Evolutionary conservation across 2,329 filamentous ascomycete genomes (phyloP).

Genomic region (Sporothrix protearum): DNA sequence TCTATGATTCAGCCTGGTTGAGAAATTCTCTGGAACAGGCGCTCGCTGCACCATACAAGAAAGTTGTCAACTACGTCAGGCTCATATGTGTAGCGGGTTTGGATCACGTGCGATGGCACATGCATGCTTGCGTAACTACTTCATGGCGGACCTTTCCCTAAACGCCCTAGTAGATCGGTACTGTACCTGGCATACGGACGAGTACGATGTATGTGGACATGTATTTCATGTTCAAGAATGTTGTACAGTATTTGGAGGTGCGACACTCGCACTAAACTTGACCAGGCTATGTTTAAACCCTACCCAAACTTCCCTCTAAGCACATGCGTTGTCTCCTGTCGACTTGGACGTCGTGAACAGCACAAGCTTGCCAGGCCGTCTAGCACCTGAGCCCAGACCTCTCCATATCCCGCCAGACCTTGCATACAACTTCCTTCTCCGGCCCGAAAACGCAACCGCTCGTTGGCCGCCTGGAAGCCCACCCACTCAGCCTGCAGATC

Average conservation of each 20-base stretch:
- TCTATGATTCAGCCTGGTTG: neutral
- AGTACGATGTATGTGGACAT: neutral
- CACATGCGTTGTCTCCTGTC: neutral
- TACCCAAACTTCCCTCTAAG: neutral
- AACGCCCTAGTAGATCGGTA: conserved; percentile 4
- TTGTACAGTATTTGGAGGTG: neutral
- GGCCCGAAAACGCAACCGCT: conserved; percentile 25
- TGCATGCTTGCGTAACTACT: too few species aligned
- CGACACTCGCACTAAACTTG: neutral
- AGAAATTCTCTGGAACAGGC: neutral
- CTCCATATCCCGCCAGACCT: conserved; percentile 24
- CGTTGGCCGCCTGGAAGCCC: conserved; percentile 15
- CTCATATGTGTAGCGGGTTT: too few species aligned
- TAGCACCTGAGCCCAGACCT: conserved; percentile 25
- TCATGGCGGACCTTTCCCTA: neutral
- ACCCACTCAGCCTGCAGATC: conserved; percentile 27
- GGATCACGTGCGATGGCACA: too few species aligned
- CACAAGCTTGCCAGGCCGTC: neutral
- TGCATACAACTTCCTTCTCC: conserved; percentile 24
- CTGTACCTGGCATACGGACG: neutral
- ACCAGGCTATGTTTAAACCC: neutral
- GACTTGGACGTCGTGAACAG: neutral
- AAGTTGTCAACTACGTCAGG: neutral
- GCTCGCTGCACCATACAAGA: neutral
- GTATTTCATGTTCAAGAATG: too few species aligned